Conservation (phyloP, 352 stramenopile species). For the Phytophthora rubi region DNA sequence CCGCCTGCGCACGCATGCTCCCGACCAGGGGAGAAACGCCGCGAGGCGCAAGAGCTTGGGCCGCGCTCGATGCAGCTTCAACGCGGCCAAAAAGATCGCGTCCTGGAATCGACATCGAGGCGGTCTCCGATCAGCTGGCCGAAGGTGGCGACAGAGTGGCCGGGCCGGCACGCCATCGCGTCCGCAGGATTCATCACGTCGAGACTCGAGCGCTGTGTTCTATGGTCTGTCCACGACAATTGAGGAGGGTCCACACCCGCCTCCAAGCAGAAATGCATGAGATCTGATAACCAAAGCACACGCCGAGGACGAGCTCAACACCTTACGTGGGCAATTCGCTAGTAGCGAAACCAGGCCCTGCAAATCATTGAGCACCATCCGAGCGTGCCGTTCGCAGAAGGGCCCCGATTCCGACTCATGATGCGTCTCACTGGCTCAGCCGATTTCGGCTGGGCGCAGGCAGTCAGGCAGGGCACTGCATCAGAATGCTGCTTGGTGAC, state of each 20-base stretch:
- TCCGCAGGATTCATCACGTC: too few species aligned
- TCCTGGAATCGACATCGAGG: background rate
- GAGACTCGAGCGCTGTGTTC: too few species aligned
- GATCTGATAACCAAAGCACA: background rate
- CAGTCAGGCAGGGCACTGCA: background rate
- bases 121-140: slow-evolving; percentile 1
- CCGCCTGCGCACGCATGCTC: slow-evolving; percentile 32
- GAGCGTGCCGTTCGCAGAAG: slow-evolving; percentile 12
- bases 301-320: too few species aligned
- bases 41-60: slow-evolving; percentile 4
- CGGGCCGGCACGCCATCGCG: background rate
- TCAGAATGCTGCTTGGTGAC: slow-evolving; percentile 6
- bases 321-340: background rate
- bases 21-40: slow-evolving; percentile 30
- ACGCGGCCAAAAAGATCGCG: background rate
- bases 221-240: too few species aligned
- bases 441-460: background rate
- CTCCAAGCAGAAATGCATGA: background rate
- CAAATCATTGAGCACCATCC: slow-evolving; percentile 17
- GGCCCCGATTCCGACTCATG: background rate
- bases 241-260: too few species aligned
- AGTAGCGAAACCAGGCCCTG: slow-evolving; percentile 19
- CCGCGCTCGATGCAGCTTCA: background rate
- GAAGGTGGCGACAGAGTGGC: slow-evolving; percentile 1
- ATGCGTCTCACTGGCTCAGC: background rate